Evolutionary conservation across 2,329 filamentous ascomycete genomes (phyloP).

Genomic region (Phialophora expanda): DNA sequence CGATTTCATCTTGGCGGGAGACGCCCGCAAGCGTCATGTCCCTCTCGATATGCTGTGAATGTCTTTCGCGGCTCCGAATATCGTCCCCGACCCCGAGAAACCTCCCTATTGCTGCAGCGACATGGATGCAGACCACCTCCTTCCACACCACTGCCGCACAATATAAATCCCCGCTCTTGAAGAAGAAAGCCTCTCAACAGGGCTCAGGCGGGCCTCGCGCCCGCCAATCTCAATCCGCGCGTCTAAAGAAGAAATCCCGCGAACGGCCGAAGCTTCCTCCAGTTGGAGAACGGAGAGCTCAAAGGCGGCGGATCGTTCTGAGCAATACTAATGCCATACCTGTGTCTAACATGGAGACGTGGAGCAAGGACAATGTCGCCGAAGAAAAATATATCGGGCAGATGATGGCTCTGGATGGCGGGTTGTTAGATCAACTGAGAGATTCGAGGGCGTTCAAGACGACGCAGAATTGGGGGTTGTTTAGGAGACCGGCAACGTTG

Average conservation of each 20-base stretch:
- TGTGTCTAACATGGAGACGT: conserved; percentile 69
- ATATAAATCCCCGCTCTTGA: conserved; percentile 54
- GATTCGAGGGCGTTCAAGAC: conserved; percentile 89
- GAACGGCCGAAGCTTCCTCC: conserved; percentile 62
- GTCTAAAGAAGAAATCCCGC: conserved; percentile 53
- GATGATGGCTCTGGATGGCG: conserved; percentile 69
- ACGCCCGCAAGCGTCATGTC: conserved; percentile 24
- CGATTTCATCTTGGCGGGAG: background rate
- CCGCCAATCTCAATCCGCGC: conserved; percentile 46
- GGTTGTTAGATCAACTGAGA: conserved; percentile 77
- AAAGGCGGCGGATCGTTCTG: conserved; percentile 86
- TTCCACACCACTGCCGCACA: conserved; percentile 54
- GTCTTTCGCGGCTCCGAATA: conserved; percentile 33
- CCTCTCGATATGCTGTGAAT: conserved; percentile 33
- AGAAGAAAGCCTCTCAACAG: conserved; percentile 41
- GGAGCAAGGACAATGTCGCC: conserved; percentile 63
- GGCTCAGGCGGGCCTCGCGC: conserved; percentile 2
- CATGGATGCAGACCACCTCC: conserved; percentile 32
- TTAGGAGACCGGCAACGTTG: conserved; percentile 78
- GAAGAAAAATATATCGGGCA: conserved; percentile 64
- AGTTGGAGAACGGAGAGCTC: conserved; percentile 81
- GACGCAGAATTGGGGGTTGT: conserved; percentile 85
- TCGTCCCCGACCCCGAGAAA: conserved; percentile 7
- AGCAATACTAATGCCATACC: conserved; percentile 92
- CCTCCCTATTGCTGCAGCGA: conserved; percentile 8